Evolutionary conservation across 2,329 filamentous ascomycete species (phyloP), one percentile per base, ranked within the genome.

Genomic region (Emericellopsis atlantica): DNA sequence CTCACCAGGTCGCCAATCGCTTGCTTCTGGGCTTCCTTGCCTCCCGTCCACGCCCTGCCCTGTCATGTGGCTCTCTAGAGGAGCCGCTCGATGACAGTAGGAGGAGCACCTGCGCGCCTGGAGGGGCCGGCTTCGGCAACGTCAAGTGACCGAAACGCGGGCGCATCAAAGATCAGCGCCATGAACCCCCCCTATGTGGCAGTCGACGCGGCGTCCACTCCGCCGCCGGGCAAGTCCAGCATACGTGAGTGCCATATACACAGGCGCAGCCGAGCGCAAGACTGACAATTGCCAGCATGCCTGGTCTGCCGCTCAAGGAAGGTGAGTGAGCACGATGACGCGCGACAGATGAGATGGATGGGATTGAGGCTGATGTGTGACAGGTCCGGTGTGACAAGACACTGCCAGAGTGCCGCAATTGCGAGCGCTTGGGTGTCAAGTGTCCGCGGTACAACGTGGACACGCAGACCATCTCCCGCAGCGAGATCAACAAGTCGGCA

Each of bases 331-430:
- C n/a, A 18, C 26, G 9, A 24, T 38, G 21, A 23, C 36, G 8
- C 36, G 32, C 32, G 16, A 14, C 23, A 18, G 12, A n/a, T 37
- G 26, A 32, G 23, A 18, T 10, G 21, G 14, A 23, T 12, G 18
- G 11, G 36, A 29, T 9, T 6, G 36, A 11, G 37, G 14, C 12
- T 38, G 8, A 11, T 24, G 16, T 15, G 21, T 15, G 18, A n/a
- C 31, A 54, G 50, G 51, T 53, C 23, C 49, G 47, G 43, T 54
- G 52, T 42, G 52, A 53, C 42, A 46, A 45, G 40, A 41, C 42
- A 10, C 45, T 46, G 2, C 46, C 45, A 16, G 41, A 35, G 11
- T 40, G 43, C 22, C 43, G 43, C 42, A 49, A 48, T 29, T 50
- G 51, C 37, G 21, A 41, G 18, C 51, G 49, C 8, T 45, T 55